Conservation (phyloP, 257 asterid species). For the Linaria vulgaris region DNA sequence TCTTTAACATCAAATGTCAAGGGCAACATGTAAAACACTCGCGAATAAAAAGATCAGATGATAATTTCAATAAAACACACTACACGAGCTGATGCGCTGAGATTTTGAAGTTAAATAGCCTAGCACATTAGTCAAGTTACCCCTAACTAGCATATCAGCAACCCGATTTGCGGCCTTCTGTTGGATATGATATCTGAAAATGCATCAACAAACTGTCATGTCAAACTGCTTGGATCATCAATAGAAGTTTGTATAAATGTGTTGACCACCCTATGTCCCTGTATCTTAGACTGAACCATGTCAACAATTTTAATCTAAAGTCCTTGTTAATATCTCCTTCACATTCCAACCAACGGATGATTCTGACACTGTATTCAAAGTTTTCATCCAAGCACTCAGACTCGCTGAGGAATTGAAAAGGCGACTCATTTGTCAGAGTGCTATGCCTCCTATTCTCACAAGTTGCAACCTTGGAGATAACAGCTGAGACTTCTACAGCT, state of each 20-base stretch:
- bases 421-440: too few species aligned
- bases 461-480: too few species aligned
- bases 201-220: slow-evolving; percentile 67
- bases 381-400: slow-evolving; percentile 69
- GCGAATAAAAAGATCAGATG: too few species aligned
- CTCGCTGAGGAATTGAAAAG: too few species aligned
- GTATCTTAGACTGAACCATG: slow-evolving; percentile 92
- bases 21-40: too few species aligned
- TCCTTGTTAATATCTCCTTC: slow-evolving; percentile 76
- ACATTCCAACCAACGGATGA: slow-evolving; percentile 86
- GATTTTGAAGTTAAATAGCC: too few species aligned
- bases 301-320: slow-evolving; percentile 78
- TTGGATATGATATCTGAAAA: slow-evolving; percentile 48
- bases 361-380: slow-evolving; percentile 79
- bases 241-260: slow-evolving; percentile 78
- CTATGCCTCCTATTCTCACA: too few species aligned
- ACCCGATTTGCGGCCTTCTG: slow-evolving; percentile 49
- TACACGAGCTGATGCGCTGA: too few species aligned
- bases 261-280: slow-evolving; percentile 85
- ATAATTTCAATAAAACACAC: too few species aligned
- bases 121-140: too few species aligned
- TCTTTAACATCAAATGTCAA: too few species aligned
- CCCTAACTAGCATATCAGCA: too few species aligned
- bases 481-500: slow-evolving; percentile 54
- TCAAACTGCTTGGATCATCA: slow-evolving; percentile 78